Percentiles rank a stretch among this genome's conserved stretches.
Evolutionary conservation across 2,329 filamentous ascomycete species (phyloP).

Genomic region (Cladosporium sp.): DNA sequence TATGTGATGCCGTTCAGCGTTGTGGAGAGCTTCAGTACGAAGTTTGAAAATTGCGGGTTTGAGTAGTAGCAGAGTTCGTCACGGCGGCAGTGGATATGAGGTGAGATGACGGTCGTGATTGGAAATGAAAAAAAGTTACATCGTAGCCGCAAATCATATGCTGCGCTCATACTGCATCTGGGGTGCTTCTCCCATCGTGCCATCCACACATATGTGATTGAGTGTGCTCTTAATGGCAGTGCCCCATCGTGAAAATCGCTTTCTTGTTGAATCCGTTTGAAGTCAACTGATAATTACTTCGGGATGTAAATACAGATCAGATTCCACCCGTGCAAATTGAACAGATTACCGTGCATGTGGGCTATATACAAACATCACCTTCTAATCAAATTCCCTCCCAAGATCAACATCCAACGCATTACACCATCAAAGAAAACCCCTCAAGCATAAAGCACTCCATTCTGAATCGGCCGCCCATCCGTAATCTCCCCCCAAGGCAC

Average conservation of each 20-base stretch:
- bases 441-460: not conserved
- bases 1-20: slow-evolving; percentile 76
- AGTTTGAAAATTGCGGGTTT: slow-evolving; percentile 29
- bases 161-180: not conserved
- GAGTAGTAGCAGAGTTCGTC: not conserved
- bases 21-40: slow-evolving; percentile 50
- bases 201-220: no score
- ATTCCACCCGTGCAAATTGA: no score
- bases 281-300: no score
- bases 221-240: not conserved
- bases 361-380: not conserved
- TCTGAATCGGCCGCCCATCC: slow-evolving; percentile 49
- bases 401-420: not conserved
- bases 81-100: not conserved
- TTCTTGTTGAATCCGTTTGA: no score
- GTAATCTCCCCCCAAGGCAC: slow-evolving; percentile 51
- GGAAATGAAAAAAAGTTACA: not conserved
- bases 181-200: not conserved
- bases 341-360: not conserved
- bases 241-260: not conserved
- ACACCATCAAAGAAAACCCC: not conserved
- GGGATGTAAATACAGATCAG: no score
- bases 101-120: not conserved
- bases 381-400: not conserved
- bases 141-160: not conserved